phyloP scores from a whole-genome alignment of 176 grass and related monocot species.

The Lolium rigidum region DNA sequence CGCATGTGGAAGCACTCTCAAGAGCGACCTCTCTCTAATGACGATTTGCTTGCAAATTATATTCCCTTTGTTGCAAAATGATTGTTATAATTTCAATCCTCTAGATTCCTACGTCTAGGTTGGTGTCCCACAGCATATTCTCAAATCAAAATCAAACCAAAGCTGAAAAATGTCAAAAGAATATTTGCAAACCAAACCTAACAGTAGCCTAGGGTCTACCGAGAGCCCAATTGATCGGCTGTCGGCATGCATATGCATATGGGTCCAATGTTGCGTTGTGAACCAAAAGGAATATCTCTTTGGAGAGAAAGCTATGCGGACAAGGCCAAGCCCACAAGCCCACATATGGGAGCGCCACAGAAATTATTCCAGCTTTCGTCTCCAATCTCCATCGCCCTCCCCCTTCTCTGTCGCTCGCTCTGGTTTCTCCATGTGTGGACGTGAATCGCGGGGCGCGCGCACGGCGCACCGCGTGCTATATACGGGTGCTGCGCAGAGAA shows the following conservation, averaged over 20 bases:
- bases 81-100: too few species aligned
- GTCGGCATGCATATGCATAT: background rate
- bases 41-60: too few species aligned
- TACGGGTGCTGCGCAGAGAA: background rate
- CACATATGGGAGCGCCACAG: background rate
- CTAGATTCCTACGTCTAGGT: too few species aligned
- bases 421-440: background rate
- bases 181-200: background rate
- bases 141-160: background rate
- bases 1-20: too few species aligned
- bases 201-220: background rate
- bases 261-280: background rate
- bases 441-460: background rate
- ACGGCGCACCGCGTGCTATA: background rate
- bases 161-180: background rate
- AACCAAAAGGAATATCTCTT: background rate
- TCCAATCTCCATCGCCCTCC: background rate
- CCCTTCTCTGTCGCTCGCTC: background rate
- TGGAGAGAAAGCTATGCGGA: background rate
- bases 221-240: background rate
- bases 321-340: conserved; percentile 3
- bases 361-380: background rate
- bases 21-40: too few species aligned
- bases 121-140: too few species aligned
- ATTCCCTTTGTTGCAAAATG: too few species aligned